Conservation (phyloP, 1,139 yeast genomes). For the Yamadazyma aaseri region DNA sequence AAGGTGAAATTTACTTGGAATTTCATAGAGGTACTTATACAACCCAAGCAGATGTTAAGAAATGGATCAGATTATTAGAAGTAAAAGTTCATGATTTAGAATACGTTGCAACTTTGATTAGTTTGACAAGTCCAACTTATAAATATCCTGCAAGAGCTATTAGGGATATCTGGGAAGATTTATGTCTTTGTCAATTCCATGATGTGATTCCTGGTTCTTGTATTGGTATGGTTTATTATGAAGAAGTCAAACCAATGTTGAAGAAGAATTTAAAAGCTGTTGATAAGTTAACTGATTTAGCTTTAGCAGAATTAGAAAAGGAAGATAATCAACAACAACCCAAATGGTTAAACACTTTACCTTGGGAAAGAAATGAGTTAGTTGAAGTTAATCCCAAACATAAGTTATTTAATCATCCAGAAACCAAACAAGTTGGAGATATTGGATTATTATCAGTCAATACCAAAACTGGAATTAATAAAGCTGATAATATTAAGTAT, state of each 20-base stretch:
- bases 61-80: slow-evolving; percentile 77
- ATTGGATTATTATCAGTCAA: slow-evolving; percentile 12
- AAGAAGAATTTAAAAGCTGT: slow-evolving; percentile 54
- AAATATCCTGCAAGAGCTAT: slow-evolving; percentile 70
- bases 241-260: slow-evolving; percentile 86
- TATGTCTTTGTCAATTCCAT: slow-evolving; percentile 90
- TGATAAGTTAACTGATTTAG: slow-evolving; percentile 50
- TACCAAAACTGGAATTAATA: slow-evolving; percentile 8
- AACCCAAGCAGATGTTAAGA: slow-evolving; percentile 83
- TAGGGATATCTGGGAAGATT: slow-evolving; percentile 79
- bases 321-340: slow-evolving; percentile 12
- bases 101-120: slow-evolving; percentile 73
- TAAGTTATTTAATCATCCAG: slow-evolving; percentile 6
- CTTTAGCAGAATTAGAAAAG: slow-evolving; percentile 31
- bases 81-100: slow-evolving; percentile 82
- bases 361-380: slow-evolving; percentile 66
- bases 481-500: slow-evolving; percentile 25
- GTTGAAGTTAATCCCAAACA: slow-evolving; percentile 27
- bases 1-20: slow-evolving; percentile 90
- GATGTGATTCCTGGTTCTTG: slow-evolving; percentile 97
- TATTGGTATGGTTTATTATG: slow-evolving; percentile 88
- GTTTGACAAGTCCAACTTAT: slow-evolving; percentile 52
- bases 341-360: slow-evolving; percentile 52
- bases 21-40: slow-evolving; percentile 97
- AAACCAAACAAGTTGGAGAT: slow-evolving; percentile 2